These are phyloP conservation scores for Drosera capensis DNA, from an alignment of 148 eudicot genomes.

Conservation along the genomic window DNA sequence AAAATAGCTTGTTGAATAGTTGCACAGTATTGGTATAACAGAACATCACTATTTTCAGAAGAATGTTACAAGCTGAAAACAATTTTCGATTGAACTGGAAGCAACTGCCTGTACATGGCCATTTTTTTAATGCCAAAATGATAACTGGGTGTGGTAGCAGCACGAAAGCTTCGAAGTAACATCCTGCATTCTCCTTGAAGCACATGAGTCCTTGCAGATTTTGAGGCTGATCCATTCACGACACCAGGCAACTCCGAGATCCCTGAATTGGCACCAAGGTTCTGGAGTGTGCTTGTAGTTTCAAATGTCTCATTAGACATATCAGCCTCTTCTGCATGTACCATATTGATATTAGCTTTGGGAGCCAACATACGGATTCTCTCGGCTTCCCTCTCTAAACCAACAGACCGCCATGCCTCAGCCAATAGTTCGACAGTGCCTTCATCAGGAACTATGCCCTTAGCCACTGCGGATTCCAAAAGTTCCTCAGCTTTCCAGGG, in stretches of 20 bases:
- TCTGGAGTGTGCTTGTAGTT: conserved; percentile 10
- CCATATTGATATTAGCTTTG: conserved; percentile 1
- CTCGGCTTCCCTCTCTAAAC: conserved; percentile 23
- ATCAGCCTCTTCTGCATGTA: conserved; percentile 9
- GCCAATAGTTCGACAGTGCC: conserved; percentile 30
- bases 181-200: conserved; percentile 16
- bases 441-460: conserved; percentile 35
- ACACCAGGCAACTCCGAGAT: conserved; percentile 4
- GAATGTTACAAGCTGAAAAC: too few relatives aligned
- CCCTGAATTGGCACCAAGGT: conserved; percentile 8
- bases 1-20: too few relatives aligned
- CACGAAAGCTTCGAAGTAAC: conserved; percentile 13
- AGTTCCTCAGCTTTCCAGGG: conserved; percentile 64
- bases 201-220: conserved; percentile 20
- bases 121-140: too few relatives aligned
- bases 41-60: too few relatives aligned
- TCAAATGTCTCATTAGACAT: conserved; percentile 10
- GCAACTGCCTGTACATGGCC: too few relatives aligned
- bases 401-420: conserved; percentile 44
- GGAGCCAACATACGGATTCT: conserved; percentile 10
- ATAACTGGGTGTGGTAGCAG: too few relatives aligned
- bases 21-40: too few relatives aligned
- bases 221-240: conserved; percentile 11
- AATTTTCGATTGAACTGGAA: too few relatives aligned
- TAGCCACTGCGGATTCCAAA: conserved; percentile 40